These are phyloP conservation scores for Silene latifolia DNA, from an alignment of 148 eudicot species.

Conservation along the genomic window DNA sequence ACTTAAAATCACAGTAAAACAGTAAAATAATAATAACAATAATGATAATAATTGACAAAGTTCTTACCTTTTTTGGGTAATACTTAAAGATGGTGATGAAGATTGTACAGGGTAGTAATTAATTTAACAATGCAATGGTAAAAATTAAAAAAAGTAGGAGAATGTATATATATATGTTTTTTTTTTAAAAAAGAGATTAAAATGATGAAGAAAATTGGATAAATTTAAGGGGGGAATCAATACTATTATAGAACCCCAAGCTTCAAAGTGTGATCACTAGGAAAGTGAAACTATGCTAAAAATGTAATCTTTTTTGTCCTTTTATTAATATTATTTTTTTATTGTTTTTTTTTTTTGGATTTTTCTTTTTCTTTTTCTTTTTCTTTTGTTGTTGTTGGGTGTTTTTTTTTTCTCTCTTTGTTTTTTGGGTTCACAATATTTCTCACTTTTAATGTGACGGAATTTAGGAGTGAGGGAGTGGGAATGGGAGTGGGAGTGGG, in stretches of 20 bases:
- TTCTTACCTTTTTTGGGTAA: not conserved
- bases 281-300: not conserved
- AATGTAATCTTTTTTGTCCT: not conserved
- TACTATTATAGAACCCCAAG: not conserved
- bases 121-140: too few relatives aligned
- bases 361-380: not conserved
- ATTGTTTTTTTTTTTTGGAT: not conserved
- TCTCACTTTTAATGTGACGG: not conserved
- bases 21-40: not conserved
- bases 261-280: slow-evolving; percentile 6
- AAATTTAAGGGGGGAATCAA: not conserved
- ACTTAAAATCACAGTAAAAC: not conserved
- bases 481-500: not conserved
- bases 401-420: too few relatives aligned
- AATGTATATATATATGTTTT: too few relatives aligned
- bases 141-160: not conserved
- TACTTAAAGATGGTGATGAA: not conserved
- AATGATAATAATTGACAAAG: slow-evolving; percentile 8
- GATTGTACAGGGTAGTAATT: not conserved
- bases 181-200: not conserved
- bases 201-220: not conserved
- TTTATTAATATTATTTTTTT: not conserved
- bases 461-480: not conserved
- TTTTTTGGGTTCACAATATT: too few relatives aligned
- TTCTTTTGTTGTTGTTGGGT: not conserved